Conservation (phyloP, 345 rosid genomes). For the Clausena lansium region DNA sequence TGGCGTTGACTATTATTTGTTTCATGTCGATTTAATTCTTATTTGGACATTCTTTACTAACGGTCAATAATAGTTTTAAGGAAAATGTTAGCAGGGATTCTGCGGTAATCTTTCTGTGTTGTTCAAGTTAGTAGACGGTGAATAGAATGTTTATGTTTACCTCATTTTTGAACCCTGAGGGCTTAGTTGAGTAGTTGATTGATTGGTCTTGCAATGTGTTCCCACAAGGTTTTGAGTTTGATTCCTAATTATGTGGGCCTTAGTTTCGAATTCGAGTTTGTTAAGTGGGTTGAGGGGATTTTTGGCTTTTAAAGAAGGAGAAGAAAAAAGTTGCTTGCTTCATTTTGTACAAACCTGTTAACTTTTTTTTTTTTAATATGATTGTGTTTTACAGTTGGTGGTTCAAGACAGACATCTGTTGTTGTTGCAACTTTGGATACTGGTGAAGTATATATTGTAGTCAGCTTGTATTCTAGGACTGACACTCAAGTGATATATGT, state of each 20-base stretch:
- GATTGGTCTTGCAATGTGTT: background rate
- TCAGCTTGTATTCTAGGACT: slow-evolving; percentile 57
- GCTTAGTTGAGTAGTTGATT: background rate
- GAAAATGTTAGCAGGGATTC: background rate
- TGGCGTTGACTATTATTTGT: background rate
- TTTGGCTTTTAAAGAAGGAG: background rate
- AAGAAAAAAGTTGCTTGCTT: background rate
- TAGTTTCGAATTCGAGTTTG: background rate
- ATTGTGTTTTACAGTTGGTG: slow-evolving; percentile 44
- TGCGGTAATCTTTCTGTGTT: background rate
- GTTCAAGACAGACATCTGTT: slow-evolving; percentile 64
- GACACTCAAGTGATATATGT: slow-evolving; percentile 80
- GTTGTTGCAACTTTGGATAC: slow-evolving; percentile 67
- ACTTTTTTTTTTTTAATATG: background rate
- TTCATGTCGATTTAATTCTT: background rate
- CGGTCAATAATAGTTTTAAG: background rate
- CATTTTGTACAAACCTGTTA: background rate
- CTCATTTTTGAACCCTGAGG: background rate
- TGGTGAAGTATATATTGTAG: slow-evolving; percentile 74
- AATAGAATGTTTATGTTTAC: background rate
- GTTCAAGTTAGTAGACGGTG: background rate
- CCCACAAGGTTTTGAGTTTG: background rate
- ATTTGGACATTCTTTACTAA: background rate
- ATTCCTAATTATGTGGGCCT: background rate
- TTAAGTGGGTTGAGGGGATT: background rate